Evolutionary conservation across 805 yeast species (phyloP), one percentile per base, ranked within the genome.

Genomic region (Sugiyamaella marilandica): DNA sequence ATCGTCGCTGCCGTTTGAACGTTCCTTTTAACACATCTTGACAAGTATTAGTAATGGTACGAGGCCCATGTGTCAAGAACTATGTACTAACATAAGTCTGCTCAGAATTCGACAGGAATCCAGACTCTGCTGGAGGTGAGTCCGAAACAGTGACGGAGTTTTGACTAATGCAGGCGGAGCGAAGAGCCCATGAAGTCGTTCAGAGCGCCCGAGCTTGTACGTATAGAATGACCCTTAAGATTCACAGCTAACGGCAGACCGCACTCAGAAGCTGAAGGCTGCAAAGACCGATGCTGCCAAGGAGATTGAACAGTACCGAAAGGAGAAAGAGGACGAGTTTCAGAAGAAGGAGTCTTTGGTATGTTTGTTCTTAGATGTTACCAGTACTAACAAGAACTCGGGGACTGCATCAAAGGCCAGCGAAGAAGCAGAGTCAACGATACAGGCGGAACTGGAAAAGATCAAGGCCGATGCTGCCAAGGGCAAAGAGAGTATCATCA

Each of bases 141-240:
- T 65, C 10, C 29, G 16, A 24, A 29, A 35, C 19, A 31, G 26
- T 16, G 33, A 24, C 18, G 39, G 24, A 21, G 14, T 21, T 2
- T 9, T 24, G 11, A 14, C 35, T 43, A 35, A 34, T 53, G 55
- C 66, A 86, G 78, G 95, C 98, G 57, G 99, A 94, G 75, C 89
- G 87, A 73, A 92, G 88, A 65, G 98, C 99, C n/a, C 97, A 95
- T 63, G 91, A 84, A 62, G 87, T 91, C 59, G 98, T 94, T 56
- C 79, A 91, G 64, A 85, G 86, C 68, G 97, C 99, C 21, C 87
- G 98, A 77, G 79, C 84, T 63, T 89, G 84, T 77, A 77, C 67
- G 81, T 79, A 44, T 26, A 21, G 36, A 5, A 11, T 21, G 13
- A 5, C 32, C 10, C 21, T 9, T 10, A 9, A 13, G 32, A 37